Evolutionary conservation across 139 green algal genomes (phyloP).

Genomic region (Chlorella sp.): DNA sequence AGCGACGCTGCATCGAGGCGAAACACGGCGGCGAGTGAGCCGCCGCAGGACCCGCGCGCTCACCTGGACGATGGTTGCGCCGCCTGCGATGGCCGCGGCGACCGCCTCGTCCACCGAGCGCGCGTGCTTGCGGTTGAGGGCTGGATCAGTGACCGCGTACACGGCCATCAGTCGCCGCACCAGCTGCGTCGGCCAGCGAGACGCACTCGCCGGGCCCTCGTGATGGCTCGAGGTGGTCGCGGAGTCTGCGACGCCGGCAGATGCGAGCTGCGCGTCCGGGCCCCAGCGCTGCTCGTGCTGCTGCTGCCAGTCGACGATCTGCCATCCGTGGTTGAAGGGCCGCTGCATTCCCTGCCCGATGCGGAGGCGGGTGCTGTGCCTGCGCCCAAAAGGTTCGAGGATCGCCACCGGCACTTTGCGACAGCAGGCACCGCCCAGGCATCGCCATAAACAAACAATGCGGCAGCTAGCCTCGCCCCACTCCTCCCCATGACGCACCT

Average conservation of each 20-base stretch:
- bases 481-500: constrained; percentile 2
- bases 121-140: constrained; percentile 42
- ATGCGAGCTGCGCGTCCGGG: not conserved
- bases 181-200: not conserved
- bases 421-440: too few species aligned
- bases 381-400: too few species aligned
- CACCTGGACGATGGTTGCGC: constrained; percentile 65
- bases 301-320: constrained; percentile 10
- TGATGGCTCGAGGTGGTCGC: too few species aligned
- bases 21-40: too few species aligned
- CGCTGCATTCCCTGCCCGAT: constrained; percentile 67
- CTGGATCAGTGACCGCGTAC: constrained; percentile 81
- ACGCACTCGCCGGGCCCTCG: not conserved
- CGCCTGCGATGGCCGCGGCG: constrained; percentile 57
- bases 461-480: too few species aligned
- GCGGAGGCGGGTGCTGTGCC: constrained; percentile 33
- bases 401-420: too few species aligned
- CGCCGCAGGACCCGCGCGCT: not conserved
- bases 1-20: too few species aligned
- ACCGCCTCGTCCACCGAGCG: constrained; percentile 51
- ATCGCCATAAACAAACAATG: too few species aligned
- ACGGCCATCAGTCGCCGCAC: constrained; percentile 46
- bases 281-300: not conserved
- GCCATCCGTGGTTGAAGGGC: constrained; percentile 71
- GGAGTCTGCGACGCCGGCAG: too few species aligned